Percentiles rank a stretch among this genome's conserved stretches.
phyloP scores from a whole-genome alignment of 2,329 filamentous ascomycete species.

The Pyrenochaeta sp. region DNA sequence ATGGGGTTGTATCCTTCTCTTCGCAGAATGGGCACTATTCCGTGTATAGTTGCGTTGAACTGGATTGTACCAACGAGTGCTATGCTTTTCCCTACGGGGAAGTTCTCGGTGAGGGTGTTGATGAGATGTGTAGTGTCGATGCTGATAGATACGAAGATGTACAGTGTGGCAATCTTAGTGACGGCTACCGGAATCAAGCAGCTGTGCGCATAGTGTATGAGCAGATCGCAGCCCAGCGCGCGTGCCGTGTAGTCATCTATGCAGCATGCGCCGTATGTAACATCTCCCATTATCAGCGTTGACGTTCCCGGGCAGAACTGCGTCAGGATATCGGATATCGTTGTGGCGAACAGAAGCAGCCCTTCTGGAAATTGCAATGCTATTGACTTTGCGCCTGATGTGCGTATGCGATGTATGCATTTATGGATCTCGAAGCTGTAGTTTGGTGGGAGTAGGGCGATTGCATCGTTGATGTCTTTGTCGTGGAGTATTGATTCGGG shows the following conservation, averaged over 20 bases:
- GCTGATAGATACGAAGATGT: constrained; percentile 97
- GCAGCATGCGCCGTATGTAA: constrained; percentile 97
- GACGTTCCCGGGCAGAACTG: constrained; percentile 92
- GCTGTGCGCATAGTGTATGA: constrained; percentile 97
- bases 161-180: constrained; percentile 95
- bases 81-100: constrained; percentile 82
- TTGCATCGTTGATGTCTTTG: constrained; percentile 83
- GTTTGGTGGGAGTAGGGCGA: constrained; percentile 87
- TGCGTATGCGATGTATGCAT: constrained; percentile 92
- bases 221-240: constrained; percentile 89
- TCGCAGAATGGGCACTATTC: constrained; percentile 78
- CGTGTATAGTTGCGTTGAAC: constrained; percentile 97
- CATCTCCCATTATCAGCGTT: constrained; percentile 98
- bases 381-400: constrained; percentile 78
- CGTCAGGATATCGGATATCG: constrained; percentile 93
- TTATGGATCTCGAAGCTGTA: constrained; percentile 99
- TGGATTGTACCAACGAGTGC: constrained; percentile 97
- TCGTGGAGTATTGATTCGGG: constrained; percentile 87
- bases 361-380: constrained; percentile 98
- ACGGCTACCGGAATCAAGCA: constrained; percentile 96
- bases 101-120: constrained; percentile 87
- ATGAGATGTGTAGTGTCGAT: constrained; percentile 91
- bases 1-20: constrained; percentile 83
- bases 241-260: constrained; percentile 98
- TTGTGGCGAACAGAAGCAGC: constrained; percentile 92